Evolutionary conservation across 352 stramenopile genomes (phyloP).

Genomic region (Pythium graminicola): DNA sequence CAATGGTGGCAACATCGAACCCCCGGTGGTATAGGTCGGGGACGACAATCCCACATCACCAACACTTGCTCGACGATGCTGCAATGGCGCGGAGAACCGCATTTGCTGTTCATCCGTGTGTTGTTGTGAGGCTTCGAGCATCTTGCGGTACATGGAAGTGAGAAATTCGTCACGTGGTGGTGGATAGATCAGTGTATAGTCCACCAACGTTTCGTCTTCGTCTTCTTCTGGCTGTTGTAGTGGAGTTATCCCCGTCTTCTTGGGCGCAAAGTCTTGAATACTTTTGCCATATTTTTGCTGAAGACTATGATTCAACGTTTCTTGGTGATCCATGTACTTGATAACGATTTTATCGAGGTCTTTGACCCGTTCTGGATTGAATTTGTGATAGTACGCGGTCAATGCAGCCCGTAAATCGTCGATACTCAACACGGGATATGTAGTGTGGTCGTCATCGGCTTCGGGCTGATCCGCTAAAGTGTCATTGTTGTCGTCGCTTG

Average conservation of each 20-base stretch:
- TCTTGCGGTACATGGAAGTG: conserved; percentile 64
- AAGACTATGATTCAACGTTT: conserved; percentile 57
- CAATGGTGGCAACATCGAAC: conserved; percentile 35
- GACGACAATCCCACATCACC: conserved; percentile 15
- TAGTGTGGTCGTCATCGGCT: background rate
- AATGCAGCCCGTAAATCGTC: conserved; percentile 42
- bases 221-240: conserved; percentile 11
- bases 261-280: conserved; percentile 38
- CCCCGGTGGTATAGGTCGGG: background rate
- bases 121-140: conserved; percentile 73
- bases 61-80: conserved; percentile 47
- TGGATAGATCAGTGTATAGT: conserved; percentile 67
- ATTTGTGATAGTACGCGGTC: conserved; percentile 42
- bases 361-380: conserved; percentile 49
- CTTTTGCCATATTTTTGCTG: conserved; percentile 58
- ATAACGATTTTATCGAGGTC: conserved; percentile 66
- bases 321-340: conserved; percentile 63
- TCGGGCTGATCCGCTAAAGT: conserved; percentile 26
- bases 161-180: conserved; percentile 29
- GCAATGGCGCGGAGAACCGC: conserved; percentile 65
- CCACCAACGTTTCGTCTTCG: conserved; percentile 46
- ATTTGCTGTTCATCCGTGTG: conserved; percentile 79
- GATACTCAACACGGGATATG: conserved; percentile 19
- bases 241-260: background rate
- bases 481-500: conserved; percentile 14